Percentiles rank a stretch among this genome's conserved stretches.
These are phyloP conservation scores for Mollisia scopiformis DNA, from an alignment of 2,329 filamentous ascomycete genomes.

Conservation along the genomic window DNA sequence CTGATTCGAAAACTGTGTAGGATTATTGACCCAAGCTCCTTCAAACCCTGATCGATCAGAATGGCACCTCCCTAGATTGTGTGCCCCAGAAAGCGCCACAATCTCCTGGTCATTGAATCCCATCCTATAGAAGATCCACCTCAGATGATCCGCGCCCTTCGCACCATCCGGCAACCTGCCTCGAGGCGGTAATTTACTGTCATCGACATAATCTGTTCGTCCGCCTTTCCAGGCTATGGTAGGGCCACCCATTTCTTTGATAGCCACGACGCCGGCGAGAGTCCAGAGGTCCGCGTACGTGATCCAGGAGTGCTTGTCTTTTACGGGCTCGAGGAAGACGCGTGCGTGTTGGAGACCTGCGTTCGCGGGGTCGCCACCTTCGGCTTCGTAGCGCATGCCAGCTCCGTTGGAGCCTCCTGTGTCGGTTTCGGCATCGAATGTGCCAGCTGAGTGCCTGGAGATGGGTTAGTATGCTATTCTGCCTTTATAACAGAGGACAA, in stretches of 20 bases:
- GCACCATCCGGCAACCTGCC: constrained; percentile 59
- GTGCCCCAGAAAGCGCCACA: constrained; percentile 57
- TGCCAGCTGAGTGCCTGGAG: constrained; percentile 63
- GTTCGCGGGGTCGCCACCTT: constrained; percentile 67
- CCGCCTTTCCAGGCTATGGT: constrained; percentile 58
- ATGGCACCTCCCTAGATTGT: constrained; percentile 59
- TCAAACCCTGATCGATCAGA: constrained; percentile 58
- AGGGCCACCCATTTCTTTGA: constrained; percentile 63
- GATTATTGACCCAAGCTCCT: constrained; percentile 61
- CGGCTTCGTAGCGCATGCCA: constrained; percentile 66
- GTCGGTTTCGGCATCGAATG: constrained; percentile 60
- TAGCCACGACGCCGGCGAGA: constrained; percentile 59
- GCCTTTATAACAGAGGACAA: not conserved
- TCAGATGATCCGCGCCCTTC: constrained; percentile 56
- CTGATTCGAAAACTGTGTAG: constrained; percentile 60
- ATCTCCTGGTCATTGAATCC: constrained; percentile 64
- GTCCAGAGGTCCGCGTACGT: constrained; percentile 70
- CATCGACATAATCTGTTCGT: constrained; percentile 64
- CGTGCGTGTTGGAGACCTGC: constrained; percentile 66
- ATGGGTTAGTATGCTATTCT: constrained; percentile 1
- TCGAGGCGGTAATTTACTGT: constrained; percentile 59
- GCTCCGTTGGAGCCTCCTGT: constrained; percentile 68
- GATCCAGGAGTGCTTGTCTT: constrained; percentile 61
- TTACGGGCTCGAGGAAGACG: constrained; percentile 65
- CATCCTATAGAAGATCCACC: constrained; percentile 61